Conservation (phyloP, 129 eudicot species). For the Helichrysum umbraculigerum region DNA sequence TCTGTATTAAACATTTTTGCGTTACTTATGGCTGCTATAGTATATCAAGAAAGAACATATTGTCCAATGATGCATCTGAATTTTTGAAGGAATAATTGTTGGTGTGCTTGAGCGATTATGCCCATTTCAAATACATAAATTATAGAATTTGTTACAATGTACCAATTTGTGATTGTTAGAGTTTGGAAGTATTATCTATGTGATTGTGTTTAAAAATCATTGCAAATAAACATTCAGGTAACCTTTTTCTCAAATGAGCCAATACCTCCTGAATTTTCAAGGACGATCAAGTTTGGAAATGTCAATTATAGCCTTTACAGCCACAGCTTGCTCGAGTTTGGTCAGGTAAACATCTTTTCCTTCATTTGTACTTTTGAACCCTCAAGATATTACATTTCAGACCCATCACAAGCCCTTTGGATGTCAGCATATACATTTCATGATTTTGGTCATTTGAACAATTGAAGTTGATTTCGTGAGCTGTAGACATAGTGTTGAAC, state of each 20-base stretch:
- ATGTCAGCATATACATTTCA: background rate
- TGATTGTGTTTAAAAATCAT: conserved; percentile 14
- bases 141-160: background rate
- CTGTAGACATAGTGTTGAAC: background rate
- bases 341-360: conserved; percentile 66
- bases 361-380: background rate
- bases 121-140: background rate
- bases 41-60: conserved; percentile 13
- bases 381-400: no score
- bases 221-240: conserved; percentile 48
- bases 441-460: background rate
- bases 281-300: conserved; percentile 65
- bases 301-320: conserved; percentile 78
- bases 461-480: background rate
- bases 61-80: conserved; percentile 5
- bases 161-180: conserved; percentile 9
- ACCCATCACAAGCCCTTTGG: conserved; percentile 8
- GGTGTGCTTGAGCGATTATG: conserved; percentile 4
- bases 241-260: conserved; percentile 81
- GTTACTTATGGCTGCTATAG: conserved; percentile 1
- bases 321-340: conserved; percentile 94
- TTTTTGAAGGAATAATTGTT: background rate
- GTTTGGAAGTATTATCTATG: conserved; percentile 17
- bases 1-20: background rate
- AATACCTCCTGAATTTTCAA: conserved; percentile 76